phyloP scores from a whole-genome alignment of 108 stramenopile genomes.

The Skeletonema menzelii region DNA sequence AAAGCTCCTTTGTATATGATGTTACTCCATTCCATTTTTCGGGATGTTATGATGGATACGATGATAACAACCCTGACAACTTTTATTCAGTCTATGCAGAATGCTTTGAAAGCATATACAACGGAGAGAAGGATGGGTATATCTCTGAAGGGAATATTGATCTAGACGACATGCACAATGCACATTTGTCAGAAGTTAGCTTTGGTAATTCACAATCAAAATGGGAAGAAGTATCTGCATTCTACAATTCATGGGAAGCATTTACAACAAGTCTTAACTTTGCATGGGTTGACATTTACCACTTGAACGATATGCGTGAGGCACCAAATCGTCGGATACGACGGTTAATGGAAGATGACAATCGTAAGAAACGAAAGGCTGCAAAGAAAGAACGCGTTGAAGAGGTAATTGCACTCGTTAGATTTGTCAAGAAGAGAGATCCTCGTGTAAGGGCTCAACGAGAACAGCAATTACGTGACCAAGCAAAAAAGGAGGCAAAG shows the following conservation, averaged over 20 bases:
- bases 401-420: slow-evolving; percentile 69
- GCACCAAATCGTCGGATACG: slow-evolving; percentile 77
- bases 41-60: slow-evolving; percentile 74
- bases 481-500: slow-evolving; percentile 50
- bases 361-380: slow-evolving; percentile 69
- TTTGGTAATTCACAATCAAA: slow-evolving; percentile 63
- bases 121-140: slow-evolving; percentile 64
- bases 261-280: slow-evolving; percentile 69
- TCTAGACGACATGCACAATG: slow-evolving; percentile 26
- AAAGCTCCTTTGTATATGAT: slow-evolving; percentile 64
- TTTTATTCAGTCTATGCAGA: slow-evolving; percentile 66
- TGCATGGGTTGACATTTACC: slow-evolving; percentile 85
- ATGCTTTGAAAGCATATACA: slow-evolving; percentile 67
- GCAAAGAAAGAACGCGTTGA: slow-evolving; percentile 75
- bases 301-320: slow-evolving; percentile 54
- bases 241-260: slow-evolving; percentile 85
- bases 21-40: slow-evolving; percentile 73
- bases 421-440: slow-evolving; percentile 87
- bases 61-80: slow-evolving; percentile 52
- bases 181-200: slow-evolving; percentile 44
- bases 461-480: slow-evolving; percentile 52
- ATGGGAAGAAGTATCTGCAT: slow-evolving; percentile 59
- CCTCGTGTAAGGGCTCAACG: slow-evolving; percentile 67
- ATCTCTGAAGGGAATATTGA: slow-evolving; percentile 62
- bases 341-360: slow-evolving; percentile 87